phyloP scores from a whole-genome alignment of 2,329 filamentous ascomycete species.

The Cadophora sp. region DNA sequence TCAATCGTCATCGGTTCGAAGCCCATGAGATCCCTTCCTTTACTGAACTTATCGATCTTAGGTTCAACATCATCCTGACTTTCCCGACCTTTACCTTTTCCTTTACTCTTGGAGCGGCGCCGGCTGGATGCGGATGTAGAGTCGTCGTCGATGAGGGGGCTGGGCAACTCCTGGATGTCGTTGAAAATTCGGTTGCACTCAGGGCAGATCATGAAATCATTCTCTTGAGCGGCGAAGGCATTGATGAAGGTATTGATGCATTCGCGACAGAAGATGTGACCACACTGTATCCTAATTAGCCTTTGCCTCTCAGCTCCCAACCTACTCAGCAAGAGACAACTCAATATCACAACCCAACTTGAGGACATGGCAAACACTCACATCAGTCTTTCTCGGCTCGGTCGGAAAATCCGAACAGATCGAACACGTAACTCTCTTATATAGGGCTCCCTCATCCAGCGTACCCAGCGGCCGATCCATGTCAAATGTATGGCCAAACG shows the following conservation, averaged over 20 bases:
- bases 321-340: neutral
- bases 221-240: constrained; percentile 39
- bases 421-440: constrained; percentile 47
- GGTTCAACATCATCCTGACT: constrained; percentile 3
- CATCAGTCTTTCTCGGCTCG: constrained; percentile 50
- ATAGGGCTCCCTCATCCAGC: constrained; percentile 41
- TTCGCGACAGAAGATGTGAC: constrained; percentile 60
- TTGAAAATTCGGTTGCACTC: constrained; percentile 34
- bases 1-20: constrained; percentile 38
- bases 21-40: constrained; percentile 36
- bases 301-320: neutral
- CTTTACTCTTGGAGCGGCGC: neutral
- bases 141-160: constrained; percentile 21
- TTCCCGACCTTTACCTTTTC: neutral
- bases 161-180: neutral
- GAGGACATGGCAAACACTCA: constrained; percentile 25
- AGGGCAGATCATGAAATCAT: constrained; percentile 36
- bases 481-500: constrained; percentile 43
- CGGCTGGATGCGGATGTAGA: neutral
- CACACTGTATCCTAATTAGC: constrained; percentile 48
- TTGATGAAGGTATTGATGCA: constrained; percentile 50
- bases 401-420: constrained; percentile 50
- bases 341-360: neutral
- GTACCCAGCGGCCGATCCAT: constrained; percentile 44
- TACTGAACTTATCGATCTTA: constrained; percentile 21